These are phyloP conservation scores for Chalciporus sphaerocephalus DNA, from an alignment of 768 basidiomycete genomes.

Conservation along the genomic window DNA sequence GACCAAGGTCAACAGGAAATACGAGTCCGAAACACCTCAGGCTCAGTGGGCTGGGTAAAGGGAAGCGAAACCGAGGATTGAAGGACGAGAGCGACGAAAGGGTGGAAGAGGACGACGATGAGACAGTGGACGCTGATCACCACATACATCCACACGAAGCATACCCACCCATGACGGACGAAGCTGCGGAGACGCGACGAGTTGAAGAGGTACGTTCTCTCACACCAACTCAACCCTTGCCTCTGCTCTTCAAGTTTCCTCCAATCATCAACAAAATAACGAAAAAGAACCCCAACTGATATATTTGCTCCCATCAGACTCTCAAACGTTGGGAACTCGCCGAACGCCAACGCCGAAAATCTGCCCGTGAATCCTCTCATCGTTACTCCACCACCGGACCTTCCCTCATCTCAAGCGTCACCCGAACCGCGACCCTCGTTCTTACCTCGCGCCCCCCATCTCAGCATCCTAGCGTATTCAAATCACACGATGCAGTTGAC, in stretches of 20 bases:
- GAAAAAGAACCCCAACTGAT: background rate
- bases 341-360: conserved; percentile 72
- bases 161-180: conserved; percentile 69
- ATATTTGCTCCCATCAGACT: conserved; percentile 48
- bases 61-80: conserved; percentile 32
- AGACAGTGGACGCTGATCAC: conserved; percentile 20
- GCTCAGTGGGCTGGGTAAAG: conserved; percentile 11
- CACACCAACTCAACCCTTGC: background rate
- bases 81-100: conserved; percentile 13
- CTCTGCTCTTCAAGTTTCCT: too few species aligned
- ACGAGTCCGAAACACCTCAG: too few species aligned
- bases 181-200: conserved; percentile 60
- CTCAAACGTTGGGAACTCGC: conserved; percentile 73
- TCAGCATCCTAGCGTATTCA: conserved; percentile 39
- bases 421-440: conserved; percentile 55
- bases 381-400: conserved; percentile 18
- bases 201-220: conserved; percentile 60
- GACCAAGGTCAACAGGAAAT: conserved; percentile 5
- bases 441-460: conserved; percentile 43
- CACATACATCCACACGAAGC: conserved; percentile 16
- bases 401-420: conserved; percentile 55
- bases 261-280: background rate
- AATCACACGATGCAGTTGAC: conserved; percentile 52
- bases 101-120: conserved; percentile 16
- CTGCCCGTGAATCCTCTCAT: conserved; percentile 54